These are phyloP conservation scores for Cladosporium oxysporum DNA, from an alignment of 2,329 filamentous ascomycete genomes.

Conservation along the genomic window DNA sequence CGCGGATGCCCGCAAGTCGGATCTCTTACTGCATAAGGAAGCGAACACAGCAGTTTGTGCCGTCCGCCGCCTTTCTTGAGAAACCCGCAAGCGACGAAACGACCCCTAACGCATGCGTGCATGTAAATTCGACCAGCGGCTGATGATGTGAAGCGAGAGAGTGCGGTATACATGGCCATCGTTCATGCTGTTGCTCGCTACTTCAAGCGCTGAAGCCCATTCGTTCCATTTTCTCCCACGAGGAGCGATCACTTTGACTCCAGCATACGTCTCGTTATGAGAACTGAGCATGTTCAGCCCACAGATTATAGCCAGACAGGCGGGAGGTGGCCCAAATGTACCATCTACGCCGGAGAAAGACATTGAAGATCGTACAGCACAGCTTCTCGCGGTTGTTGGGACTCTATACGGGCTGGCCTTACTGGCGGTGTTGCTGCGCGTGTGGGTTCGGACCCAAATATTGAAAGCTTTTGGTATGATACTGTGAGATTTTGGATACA, in stretches of 20 bases:
- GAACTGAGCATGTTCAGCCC: not conserved
- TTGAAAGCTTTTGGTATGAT: conserved; percentile 6
- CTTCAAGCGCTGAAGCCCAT: not conserved
- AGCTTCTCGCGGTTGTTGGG: not conserved
- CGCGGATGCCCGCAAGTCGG: not conserved
- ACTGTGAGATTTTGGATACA: not conserved
- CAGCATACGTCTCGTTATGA: not conserved
- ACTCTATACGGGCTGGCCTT: conserved; percentile 3
- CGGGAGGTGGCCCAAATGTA: not conserved
- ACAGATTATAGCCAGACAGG: not conserved
- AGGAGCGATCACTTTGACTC: not conserved
- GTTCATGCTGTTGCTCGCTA: not conserved
- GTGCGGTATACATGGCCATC: not conserved
- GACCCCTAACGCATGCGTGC: not conserved
- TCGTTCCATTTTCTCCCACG: not conserved
- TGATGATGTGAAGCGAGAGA: not conserved
- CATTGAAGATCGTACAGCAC: not conserved
- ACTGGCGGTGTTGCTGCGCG: not conserved
- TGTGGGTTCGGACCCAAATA: not conserved
- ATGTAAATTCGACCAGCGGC: not conserved
- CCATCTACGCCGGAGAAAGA: not conserved
- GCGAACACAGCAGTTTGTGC: not conserved
- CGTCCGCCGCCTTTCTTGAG: not conserved
- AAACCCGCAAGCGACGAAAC: not conserved
- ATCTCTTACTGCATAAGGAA: not conserved